Percentiles rank a stretch among this genome's conserved stretches.
Evolutionary conservation across 1,284 basidiomycete genomes (phyloP).

Genomic region (Erythrobasidium hasegawianum): DNA sequence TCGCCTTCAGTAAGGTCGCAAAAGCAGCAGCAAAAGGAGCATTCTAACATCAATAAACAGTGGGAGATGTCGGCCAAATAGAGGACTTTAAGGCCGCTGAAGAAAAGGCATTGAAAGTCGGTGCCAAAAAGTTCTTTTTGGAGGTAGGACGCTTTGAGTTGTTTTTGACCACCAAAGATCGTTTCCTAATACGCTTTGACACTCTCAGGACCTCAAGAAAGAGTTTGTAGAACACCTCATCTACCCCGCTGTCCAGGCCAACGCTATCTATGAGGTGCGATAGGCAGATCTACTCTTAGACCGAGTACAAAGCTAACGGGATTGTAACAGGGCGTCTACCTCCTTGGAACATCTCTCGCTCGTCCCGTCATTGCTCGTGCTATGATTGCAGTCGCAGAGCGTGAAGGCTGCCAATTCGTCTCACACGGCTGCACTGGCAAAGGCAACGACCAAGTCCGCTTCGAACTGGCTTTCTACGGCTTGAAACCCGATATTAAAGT

Average conservation of each 20-base stretch:
- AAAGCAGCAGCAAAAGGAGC: not conserved
- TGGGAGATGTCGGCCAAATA: conserved; percentile 28
- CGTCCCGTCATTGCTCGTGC: conserved; percentile 98
- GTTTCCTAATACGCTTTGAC: not conserved
- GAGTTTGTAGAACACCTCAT: conserved; percentile 97
- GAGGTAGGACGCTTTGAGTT: conserved; percentile 56
- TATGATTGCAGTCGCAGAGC: conserved; percentile 91
- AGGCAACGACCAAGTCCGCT: conserved; percentile 99
- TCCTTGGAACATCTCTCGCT: conserved; percentile 94
- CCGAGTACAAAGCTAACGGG: not conserved
- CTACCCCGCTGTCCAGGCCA: conserved; percentile 93
- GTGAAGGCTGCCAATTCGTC: conserved; percentile 91
- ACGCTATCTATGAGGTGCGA: conserved; percentile 92
- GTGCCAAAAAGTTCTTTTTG: conserved; percentile 91
- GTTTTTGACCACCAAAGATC: not conserved
- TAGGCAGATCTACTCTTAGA: not conserved
- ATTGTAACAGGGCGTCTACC: conserved; percentile 75
- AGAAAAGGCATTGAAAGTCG: conserved; percentile 84
- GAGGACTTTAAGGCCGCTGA: conserved; percentile 97
- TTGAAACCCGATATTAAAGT: conserved; percentile 98
- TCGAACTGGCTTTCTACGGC: conserved; percentile 98
- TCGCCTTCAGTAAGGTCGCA: conserved; percentile 67
- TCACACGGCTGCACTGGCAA: conserved; percentile 99
- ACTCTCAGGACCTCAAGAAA: conserved; percentile 74
- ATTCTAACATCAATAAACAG: not conserved